Percentiles rank a stretch among this genome's conserved stretches.
Conservation (phyloP, 257 asterid genomes). For the Gardenia jasminoides region DNA sequence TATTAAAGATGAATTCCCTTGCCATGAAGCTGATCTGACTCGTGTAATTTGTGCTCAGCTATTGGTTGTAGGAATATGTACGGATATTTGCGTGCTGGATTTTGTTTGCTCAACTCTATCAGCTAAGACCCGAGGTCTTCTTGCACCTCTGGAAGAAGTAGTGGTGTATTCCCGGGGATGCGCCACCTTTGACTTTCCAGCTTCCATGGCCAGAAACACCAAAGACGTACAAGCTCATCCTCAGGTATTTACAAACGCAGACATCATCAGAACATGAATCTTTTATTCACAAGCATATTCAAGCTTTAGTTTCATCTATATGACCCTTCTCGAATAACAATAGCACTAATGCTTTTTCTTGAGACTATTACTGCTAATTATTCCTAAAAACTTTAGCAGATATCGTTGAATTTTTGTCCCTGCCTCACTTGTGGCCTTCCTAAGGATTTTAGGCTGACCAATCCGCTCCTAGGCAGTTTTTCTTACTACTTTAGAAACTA, state of each 20-base stretch:
- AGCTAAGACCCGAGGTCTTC: constrained; percentile 56
- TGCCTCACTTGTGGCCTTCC: background rate
- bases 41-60: constrained; percentile 30
- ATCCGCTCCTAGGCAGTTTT: background rate
- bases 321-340: background rate
- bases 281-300: background rate
- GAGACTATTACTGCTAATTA: background rate
- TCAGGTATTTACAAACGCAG: constrained; percentile 34
- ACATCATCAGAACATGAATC: no score
- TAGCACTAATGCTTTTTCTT: background rate
- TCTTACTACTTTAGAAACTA: background rate
- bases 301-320: no score
- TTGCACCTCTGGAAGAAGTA: constrained; percentile 52
- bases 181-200: constrained; percentile 72
- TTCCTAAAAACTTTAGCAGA: background rate
- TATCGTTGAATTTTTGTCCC: background rate
- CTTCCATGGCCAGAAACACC: constrained; percentile 37
- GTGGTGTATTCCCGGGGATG: constrained; percentile 61
- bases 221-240: constrained; percentile 54
- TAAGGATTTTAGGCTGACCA: background rate
- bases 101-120: constrained; percentile 70
- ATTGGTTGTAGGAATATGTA: constrained; percentile 62
- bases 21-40: constrained; percentile 6
- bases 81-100: constrained; percentile 76
- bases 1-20: background rate